phyloP scores from a whole-genome alignment of 176 grass and related monocot species.

The Raddia guianensis region DNA sequence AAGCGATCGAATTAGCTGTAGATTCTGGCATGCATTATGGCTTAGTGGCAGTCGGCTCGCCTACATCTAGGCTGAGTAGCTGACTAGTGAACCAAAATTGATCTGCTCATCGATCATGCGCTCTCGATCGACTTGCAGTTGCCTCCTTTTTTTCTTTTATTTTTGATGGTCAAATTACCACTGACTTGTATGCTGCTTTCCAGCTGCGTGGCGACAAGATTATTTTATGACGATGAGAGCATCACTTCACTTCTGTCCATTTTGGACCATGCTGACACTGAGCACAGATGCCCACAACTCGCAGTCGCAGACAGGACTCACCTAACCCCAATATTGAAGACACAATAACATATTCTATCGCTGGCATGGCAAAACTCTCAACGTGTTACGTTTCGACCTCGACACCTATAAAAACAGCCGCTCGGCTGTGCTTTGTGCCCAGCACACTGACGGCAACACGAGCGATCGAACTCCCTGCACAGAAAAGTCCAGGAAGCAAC shows the following conservation, averaged over 20 bases:
- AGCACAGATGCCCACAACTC: background rate
- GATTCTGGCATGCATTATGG: no score
- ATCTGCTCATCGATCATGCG: no score
- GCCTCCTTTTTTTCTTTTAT: background rate
- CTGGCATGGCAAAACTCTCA: background rate
- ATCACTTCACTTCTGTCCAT: background rate
- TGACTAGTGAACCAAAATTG: no score
- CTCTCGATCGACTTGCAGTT: background rate
- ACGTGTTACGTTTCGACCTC: background rate
- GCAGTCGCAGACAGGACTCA: background rate
- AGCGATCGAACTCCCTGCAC: background rate
- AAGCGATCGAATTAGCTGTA: no score
- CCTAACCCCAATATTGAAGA: background rate
- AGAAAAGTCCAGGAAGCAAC: background rate
- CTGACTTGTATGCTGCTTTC: background rate
- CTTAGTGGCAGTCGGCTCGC: no score
- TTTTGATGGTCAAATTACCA: background rate
- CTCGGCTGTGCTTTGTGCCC: background rate
- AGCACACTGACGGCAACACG: background rate
- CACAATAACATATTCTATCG: background rate
- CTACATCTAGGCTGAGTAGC: no score
- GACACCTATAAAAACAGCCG: constrained; percentile 8
- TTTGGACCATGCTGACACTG: background rate
- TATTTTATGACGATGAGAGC: background rate
- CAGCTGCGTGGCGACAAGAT: background rate